Base-by-base conservation (phyloP, 2,329 filamentous ascomycete genomes). In the Tolypocladium capitatum region DNA sequence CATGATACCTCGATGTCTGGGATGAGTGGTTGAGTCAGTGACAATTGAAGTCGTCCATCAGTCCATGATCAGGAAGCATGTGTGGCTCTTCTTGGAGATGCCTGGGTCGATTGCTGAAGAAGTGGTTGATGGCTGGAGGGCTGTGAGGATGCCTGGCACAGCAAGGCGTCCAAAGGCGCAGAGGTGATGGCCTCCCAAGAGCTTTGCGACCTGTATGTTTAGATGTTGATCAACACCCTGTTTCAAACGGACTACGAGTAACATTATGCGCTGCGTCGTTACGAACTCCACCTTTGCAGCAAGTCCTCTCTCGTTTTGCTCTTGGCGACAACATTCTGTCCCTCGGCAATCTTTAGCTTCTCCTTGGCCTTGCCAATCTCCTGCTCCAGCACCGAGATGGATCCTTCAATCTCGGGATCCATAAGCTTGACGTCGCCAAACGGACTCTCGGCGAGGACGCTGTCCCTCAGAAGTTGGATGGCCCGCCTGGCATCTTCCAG, bases 401-500 rank as follows among this genome's bases (percentile, higher is more conserved):
- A 72, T 2, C 60, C 64, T 48, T 76, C 71, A 34, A 78, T 70
- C 28, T 76, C 74, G 0, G 71, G 67, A 53, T 81, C 77, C 6
- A 71, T 61, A 6, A 81, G 66, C 38, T 64, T 65, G 5, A 76
- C 67, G n/a, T 66, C 58, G 0, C 65, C 64, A 54, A 68, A 77
- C 5, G 68, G 61, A 30, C 69, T 76, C 54, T 80, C 76, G 0
- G 73, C 72, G 2, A 79, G 60, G 1, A 80, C 60, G 36, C 70
- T 75, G 49, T 76, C 74, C 5, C 68, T 62, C 16, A 79, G 58
- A 9, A 75, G 55, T 51, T 74, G 70, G 1, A 78, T 55, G 0
- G 75, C 75, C 3, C 66, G 58, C 18, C 67, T 65, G 0, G 69
- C 66, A 49, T 80, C 76, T 0, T 67, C 59, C 0, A 80, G 55